Evolutionary conservation across 2,329 filamentous ascomycete species (phyloP).

Genomic region (Exophiala bonariae): DNA sequence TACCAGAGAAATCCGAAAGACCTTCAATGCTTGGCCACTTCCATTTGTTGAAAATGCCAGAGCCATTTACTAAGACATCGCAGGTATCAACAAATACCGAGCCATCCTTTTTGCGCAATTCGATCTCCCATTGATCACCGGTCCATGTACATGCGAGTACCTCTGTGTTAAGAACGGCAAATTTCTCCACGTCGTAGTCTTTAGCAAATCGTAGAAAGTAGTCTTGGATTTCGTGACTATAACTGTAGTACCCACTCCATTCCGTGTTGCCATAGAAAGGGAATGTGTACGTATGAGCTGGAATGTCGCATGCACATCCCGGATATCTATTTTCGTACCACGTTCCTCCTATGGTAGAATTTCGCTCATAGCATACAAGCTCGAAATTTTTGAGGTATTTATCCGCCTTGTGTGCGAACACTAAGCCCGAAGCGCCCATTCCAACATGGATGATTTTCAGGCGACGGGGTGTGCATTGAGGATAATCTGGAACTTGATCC

Average conservation of each 20-base stretch:
- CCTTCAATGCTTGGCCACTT: slow-evolving; percentile 40
- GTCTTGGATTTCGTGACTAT: slow-evolving; percentile 29
- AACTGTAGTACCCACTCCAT: slow-evolving; percentile 28
- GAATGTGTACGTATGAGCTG: slow-evolving; percentile 23
- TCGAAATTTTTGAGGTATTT: slow-evolving; percentile 13
- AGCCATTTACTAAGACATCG: slow-evolving; percentile 17
- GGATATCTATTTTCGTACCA: slow-evolving; percentile 21
- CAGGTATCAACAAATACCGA: slow-evolving; percentile 9
- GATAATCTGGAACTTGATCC: slow-evolving; percentile 2
- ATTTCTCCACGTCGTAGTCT: slow-evolving; percentile 24
- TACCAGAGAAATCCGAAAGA: slow-evolving; percentile 35
- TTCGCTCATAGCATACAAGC: slow-evolving; percentile 29
- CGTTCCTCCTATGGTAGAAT: slow-evolving; percentile 21
- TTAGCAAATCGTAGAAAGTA: slow-evolving; percentile 30
- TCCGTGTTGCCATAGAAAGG: slow-evolving; percentile 26
- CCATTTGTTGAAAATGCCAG: slow-evolving; percentile 25
- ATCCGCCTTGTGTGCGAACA: slow-evolving; percentile 34
- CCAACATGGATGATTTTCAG: slow-evolving; percentile 33
- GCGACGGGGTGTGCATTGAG: slow-evolving; percentile 3
- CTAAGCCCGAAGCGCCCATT: slow-evolving; percentile 40
- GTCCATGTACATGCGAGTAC: slow-evolving; percentile 12
- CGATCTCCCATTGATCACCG: slow-evolving; percentile 10
- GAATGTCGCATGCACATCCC: slow-evolving; percentile 36
- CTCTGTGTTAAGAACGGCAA: slow-evolving; percentile 13
- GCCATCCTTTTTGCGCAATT: slow-evolving; percentile 28